Evolutionary conservation across 495 filamentous ascomycete species (phyloP).

Genomic region (Penicillium chermesinum): DNA sequence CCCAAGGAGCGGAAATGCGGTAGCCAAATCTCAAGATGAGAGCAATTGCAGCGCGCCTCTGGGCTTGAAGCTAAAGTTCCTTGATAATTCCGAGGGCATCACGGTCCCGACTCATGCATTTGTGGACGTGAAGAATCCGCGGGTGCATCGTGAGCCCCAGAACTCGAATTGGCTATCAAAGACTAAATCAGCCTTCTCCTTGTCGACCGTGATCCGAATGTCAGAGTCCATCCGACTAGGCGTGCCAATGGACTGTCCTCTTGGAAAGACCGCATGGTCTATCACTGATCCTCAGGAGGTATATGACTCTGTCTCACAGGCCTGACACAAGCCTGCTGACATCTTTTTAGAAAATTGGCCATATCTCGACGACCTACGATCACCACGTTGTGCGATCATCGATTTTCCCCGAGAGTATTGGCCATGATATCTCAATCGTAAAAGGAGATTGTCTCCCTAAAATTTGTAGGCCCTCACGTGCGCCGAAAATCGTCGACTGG

Average conservation of each 20-base stretch:
- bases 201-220: conserved; percentile 5
- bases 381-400: conserved; percentile 6
- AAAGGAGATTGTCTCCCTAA: conserved; percentile 10
- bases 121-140: conserved; percentile 8
- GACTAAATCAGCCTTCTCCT: conserved; percentile 6
- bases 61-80: conserved; percentile 13
- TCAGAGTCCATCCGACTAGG: conserved; percentile 5
- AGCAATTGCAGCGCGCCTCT: conserved; percentile 4
- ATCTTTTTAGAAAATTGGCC: conserved; percentile 9
- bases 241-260: conserved; percentile 5
- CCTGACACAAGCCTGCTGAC: neutral
- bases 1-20: conserved; percentile 6
- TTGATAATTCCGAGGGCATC: conserved; percentile 11
- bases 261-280: conserved; percentile 15
- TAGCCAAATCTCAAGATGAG: conserved; percentile 1
- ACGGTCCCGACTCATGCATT: conserved; percentile 15
- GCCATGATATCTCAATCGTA: conserved; percentile 11
- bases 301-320: neutral
- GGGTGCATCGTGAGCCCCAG: conserved; percentile 4
- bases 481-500: conserved; percentile 12
- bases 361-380: conserved; percentile 10
- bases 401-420: conserved; percentile 12
- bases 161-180: conserved; percentile 1
- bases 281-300: conserved; percentile 11
- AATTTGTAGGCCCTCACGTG: conserved; percentile 7